A percentile compares a stretch with the other conserved stretches of the same genome.
Evolutionary conservation across 2,329 filamentous ascomycete species (phyloP).

Genomic region (Graphiopsis chlorocephala): DNA sequence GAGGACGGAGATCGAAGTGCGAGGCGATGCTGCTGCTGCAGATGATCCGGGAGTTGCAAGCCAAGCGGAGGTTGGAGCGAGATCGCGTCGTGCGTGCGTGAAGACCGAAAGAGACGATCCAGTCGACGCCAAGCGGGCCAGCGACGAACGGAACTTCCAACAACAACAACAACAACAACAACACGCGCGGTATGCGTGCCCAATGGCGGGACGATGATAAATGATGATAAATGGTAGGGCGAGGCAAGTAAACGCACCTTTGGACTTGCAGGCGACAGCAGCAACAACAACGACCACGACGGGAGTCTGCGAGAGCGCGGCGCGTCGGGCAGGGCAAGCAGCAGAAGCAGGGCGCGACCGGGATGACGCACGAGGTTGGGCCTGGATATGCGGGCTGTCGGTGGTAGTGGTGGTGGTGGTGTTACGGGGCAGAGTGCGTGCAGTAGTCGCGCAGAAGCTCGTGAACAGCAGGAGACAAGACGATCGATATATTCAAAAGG

Average conservation of each 20-base stretch:
- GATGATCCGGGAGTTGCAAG: conserved; percentile 6
- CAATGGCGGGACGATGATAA: not conserved
- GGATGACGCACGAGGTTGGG: conserved; percentile 4
- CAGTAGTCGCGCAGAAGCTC: conserved; percentile 5
- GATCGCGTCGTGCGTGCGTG: not conserved
- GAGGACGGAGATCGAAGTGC: not conserved
- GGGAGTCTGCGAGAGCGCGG: not conserved
- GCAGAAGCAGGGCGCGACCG: not conserved
- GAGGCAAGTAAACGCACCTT: not conserved
- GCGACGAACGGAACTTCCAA: not conserved
- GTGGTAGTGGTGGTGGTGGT: not conserved
- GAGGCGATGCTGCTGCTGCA: not conserved
- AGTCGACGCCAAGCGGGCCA: not conserved
- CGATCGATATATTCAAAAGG: not conserved
- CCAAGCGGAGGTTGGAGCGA: conserved; percentile 6
- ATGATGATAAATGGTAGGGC: not conserved
- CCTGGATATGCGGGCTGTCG: conserved; percentile 1
- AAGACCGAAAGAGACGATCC: conserved; percentile 6
- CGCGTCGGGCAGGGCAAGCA: conserved; percentile 3
- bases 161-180: too few species aligned
- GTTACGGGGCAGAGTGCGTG: conserved; percentile 5
- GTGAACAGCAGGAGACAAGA: not conserved
- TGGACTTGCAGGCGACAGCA: not conserved
- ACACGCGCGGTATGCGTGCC: not conserved
- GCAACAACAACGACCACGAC: not conserved